Evolutionary conservation across 345 rosid species (phyloP).

Genomic region (Isatis tinctoria): DNA sequence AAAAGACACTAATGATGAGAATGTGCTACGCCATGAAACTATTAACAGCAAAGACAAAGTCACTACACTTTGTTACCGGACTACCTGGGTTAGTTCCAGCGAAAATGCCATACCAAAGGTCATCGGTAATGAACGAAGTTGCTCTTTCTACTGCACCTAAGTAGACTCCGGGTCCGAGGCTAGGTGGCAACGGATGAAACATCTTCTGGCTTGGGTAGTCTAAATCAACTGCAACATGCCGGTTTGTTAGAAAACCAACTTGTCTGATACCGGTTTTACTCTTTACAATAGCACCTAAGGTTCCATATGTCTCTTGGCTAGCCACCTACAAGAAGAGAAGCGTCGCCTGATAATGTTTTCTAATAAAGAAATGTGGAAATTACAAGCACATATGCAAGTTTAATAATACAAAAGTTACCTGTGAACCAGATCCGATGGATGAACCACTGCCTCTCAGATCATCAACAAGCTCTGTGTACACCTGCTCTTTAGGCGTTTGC

Average conservation of each 20-base stretch:
- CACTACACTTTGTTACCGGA: constrained; percentile 5
- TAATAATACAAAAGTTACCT: constrained; percentile 41
- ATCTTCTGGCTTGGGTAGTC: constrained; percentile 86
- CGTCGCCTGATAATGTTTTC: background rate
- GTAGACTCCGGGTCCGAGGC: constrained; percentile 80
- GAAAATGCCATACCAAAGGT: constrained; percentile 85
- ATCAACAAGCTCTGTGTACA: constrained; percentile 70
- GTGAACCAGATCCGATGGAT: constrained; percentile 72
- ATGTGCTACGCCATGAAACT: background rate
- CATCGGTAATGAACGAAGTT: constrained; percentile 78
- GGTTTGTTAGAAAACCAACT: constrained; percentile 78
- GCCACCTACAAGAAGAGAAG: constrained; percentile 48
- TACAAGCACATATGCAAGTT: background rate
- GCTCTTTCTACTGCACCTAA: constrained; percentile 87
- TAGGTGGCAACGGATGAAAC: constrained; percentile 89
- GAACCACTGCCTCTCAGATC: constrained; percentile 63
- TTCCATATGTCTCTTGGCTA: constrained; percentile 83
- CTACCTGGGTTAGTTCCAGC: constrained; percentile 78
- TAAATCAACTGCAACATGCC: constrained; percentile 81
- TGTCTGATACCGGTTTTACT: constrained; percentile 63
- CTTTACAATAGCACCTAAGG: constrained; percentile 81
- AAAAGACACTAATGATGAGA: background rate
- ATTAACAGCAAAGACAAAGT: background rate
- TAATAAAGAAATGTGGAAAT: background rate
- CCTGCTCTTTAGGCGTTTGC: constrained; percentile 73